phyloP scores from a whole-genome alignment of 192 early-diverging fungal genomes.

The Globomyces pollinis-pini region DNA sequence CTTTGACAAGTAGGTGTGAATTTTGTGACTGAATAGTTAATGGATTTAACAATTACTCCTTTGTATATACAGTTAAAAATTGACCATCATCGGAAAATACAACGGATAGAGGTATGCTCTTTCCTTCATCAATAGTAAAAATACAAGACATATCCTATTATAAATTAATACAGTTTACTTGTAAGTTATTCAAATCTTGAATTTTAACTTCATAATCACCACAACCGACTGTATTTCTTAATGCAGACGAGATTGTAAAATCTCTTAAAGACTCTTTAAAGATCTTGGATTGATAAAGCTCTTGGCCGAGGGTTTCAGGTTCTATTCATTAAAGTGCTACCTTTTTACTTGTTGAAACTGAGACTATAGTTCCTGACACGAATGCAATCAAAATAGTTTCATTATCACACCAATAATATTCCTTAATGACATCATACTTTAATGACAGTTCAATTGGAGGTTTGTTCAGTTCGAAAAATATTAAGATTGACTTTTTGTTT shows the following conservation, averaged over 20 bases:
- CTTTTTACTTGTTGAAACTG: slow-evolving; percentile 39
- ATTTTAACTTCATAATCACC: slow-evolving; percentile 44
- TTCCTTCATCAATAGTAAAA: slow-evolving; percentile 41
- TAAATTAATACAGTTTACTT: slow-evolving; percentile 8
- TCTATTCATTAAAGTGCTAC: no score
- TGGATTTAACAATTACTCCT: no score
- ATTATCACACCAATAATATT: slow-evolving; percentile 45
- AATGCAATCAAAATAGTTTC: slow-evolving; percentile 36
- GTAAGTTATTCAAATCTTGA: slow-evolving; percentile 39
- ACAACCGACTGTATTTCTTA: slow-evolving; percentile 35
- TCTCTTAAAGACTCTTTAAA: slow-evolving; percentile 32
- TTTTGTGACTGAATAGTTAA: no score
- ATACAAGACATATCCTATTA: slow-evolving; percentile 36
- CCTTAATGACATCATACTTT: slow-evolving; percentile 37
- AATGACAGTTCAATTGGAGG: no score
- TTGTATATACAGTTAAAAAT: slow-evolving; percentile 39
- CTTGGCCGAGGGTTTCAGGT: slow-evolving; percentile 36
- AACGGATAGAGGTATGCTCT: slow-evolving; percentile 19
- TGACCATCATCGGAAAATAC: slow-evolving; percentile 42
- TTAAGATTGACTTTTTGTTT: no score
- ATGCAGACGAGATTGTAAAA: slow-evolving; percentile 25
- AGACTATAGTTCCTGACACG: slow-evolving; percentile 35
- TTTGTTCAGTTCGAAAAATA: no score
- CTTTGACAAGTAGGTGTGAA: no score
- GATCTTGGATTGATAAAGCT: slow-evolving; percentile 36